phyloP scores from a whole-genome alignment of 1,139 yeast species.

The Spathaspora jeffriesii region DNA sequence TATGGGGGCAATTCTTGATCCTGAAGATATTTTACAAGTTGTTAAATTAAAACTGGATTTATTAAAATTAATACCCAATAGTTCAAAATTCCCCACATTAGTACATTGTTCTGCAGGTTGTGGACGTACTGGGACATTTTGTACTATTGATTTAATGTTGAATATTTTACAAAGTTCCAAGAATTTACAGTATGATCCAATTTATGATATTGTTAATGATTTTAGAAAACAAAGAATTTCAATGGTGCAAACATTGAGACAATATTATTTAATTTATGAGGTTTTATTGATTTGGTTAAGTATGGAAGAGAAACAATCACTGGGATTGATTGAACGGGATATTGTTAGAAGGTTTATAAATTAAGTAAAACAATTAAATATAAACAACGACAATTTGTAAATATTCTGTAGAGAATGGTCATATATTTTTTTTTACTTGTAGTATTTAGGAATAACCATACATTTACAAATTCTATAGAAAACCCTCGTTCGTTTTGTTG shows the following conservation, averaged over 20 bases:
- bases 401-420: no score
- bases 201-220: slow-evolving; percentile 53
- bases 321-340: slow-evolving; percentile 22
- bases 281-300: slow-evolving; percentile 25
- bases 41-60: slow-evolving; percentile 39
- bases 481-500: no score
- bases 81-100: slow-evolving; percentile 42
- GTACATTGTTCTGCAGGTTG: slow-evolving; percentile 94
- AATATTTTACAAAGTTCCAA: slow-evolving; percentile 36
- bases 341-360: slow-evolving; percentile 25
- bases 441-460: no score
- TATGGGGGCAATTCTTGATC: slow-evolving; percentile 41
- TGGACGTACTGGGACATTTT: slow-evolving; percentile 88
- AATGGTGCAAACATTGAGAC: slow-evolving; percentile 82
- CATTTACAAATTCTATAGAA: no score
- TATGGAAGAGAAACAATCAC: slow-evolving; percentile 13
- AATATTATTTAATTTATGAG: slow-evolving; percentile 74
- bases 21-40: slow-evolving; percentile 43
- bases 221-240: slow-evolving; percentile 73
- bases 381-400: no score
- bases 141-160: slow-evolving; percentile 68
- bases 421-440: no score
- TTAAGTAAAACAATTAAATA: slow-evolving; percentile 2
- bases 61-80: slow-evolving; percentile 12
- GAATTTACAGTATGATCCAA: slow-evolving; percentile 29